A percentile compares a stretch with the other conserved stretches of the same genome.
These are phyloP conservation scores for Blastomyces percursus DNA, from an alignment of 2,329 filamentous ascomycete genomes.

Conservation along the genomic window DNA sequence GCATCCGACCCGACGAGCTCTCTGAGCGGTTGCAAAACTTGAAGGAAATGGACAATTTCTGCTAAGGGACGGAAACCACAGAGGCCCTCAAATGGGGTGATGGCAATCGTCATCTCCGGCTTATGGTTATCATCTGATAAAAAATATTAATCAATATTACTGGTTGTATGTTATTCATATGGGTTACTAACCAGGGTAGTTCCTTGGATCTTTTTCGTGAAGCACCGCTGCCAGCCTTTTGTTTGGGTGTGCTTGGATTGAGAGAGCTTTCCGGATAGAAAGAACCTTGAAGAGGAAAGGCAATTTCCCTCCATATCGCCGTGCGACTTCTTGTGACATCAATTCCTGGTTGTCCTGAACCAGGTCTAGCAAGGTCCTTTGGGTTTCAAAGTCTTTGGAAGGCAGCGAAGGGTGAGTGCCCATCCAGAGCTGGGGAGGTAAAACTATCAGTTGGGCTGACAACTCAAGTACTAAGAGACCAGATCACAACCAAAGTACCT, in stretches of 20 bases:
- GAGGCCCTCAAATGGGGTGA: constrained; percentile 90
- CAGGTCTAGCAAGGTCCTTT: constrained; percentile 75
- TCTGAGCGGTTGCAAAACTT: constrained; percentile 52
- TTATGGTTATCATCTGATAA: constrained; percentile 87
- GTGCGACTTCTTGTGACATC: constrained; percentile 59
- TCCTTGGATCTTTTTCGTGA: constrained; percentile 74
- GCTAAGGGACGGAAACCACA: constrained; percentile 84
- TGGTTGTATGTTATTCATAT: not conserved
- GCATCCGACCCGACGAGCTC: constrained; percentile 48
- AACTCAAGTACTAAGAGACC: not conserved
- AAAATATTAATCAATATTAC: not conserved
- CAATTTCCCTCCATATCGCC: constrained; percentile 68
- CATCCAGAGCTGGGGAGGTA: constrained; percentile 73
- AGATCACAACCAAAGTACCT: constrained; percentile 45
- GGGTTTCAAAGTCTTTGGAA: constrained; percentile 75
- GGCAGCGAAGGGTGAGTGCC: constrained; percentile 94
- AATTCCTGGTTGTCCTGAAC: constrained; percentile 78
- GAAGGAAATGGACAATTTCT: constrained; percentile 79
- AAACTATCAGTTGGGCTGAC: constrained; percentile 12
- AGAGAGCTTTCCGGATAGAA: constrained; percentile 88
- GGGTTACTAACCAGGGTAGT: constrained; percentile 58
- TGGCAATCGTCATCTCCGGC: constrained; percentile 97
- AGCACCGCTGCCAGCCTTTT: constrained; percentile 86
- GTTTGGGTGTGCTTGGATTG: constrained; percentile 94
- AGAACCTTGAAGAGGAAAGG: constrained; percentile 98